Percentiles rank a stretch among this genome's conserved stretches.
phyloP scores from a whole-genome alignment of 169 alveolate genomes.

The Plasmodium billcollinsi region DNA sequence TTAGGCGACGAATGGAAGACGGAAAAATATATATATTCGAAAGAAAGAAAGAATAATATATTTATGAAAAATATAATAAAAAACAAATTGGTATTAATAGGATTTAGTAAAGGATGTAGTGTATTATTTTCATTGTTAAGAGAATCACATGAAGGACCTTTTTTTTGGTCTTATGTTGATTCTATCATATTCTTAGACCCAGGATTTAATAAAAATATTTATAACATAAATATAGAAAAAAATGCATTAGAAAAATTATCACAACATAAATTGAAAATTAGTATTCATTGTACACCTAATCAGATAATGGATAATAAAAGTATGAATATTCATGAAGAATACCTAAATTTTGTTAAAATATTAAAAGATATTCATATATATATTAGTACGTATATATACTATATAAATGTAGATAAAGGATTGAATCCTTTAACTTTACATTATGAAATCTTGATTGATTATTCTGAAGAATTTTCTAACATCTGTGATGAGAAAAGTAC shows the following conservation, averaged over 20 bases:
- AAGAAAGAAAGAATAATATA: slow-evolving; percentile 2
- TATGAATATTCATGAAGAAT: slow-evolving; percentile 24
- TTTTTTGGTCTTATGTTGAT: slow-evolving; percentile 17
- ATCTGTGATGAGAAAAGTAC: neutral
- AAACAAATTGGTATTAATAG: slow-evolving; percentile 25
- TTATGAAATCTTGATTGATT: slow-evolving; percentile 63
- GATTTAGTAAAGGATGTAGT: slow-evolving; percentile 73
- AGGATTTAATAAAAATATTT: slow-evolving; percentile 39
- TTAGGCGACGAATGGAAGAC: too few relatives aligned
- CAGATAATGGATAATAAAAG: slow-evolving; percentile 20
- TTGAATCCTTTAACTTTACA: slow-evolving; percentile 35
- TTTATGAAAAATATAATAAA: neutral
- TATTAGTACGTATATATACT: slow-evolving; percentile 36
- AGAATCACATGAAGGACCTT: slow-evolving; percentile 24
- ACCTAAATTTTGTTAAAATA: slow-evolving; percentile 23
- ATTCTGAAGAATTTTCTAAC: slow-evolving; percentile 10
- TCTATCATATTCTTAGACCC: slow-evolving; percentile 60
- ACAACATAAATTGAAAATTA: slow-evolving; percentile 30
- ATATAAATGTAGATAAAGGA: neutral
- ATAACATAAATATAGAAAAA: slow-evolving; percentile 18
- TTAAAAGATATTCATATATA: slow-evolving; percentile 10
- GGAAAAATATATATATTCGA: neutral
- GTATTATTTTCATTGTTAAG: slow-evolving; percentile 44
- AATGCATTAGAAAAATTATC: slow-evolving; percentile 27
- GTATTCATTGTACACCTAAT: slow-evolving; percentile 52